A percentile compares a stretch with the other conserved stretches of the same genome.
Evolutionary conservation across 495 filamentous ascomycete genomes (phyloP).

Genomic region (Lepidopterella palustris): DNA sequence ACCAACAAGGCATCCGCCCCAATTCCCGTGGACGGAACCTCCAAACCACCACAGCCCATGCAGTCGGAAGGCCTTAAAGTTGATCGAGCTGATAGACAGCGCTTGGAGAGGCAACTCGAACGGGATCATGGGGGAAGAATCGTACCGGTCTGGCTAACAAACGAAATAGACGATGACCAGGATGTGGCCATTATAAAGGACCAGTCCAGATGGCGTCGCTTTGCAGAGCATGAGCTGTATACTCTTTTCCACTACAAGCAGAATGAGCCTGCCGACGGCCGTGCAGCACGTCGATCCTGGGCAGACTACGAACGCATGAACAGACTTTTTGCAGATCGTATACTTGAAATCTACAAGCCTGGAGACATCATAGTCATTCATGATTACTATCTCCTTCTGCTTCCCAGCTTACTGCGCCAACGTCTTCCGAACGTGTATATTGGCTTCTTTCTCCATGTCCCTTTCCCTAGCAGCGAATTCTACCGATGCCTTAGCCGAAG

Average conservation of each 20-base stretch:
- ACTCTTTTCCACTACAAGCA: constrained; percentile 90
- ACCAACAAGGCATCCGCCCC: constrained; percentile 64
- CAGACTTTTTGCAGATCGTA: constrained; percentile 77
- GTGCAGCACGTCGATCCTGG: constrained; percentile 75
- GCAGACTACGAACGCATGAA: constrained; percentile 84
- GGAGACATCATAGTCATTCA: constrained; percentile 88
- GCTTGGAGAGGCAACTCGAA: constrained; percentile 61
- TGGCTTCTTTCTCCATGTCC: constrained; percentile 85
- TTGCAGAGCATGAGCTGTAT: constrained; percentile 83
- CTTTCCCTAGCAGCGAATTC: constrained; percentile 92
- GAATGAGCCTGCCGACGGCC: constrained; percentile 78
- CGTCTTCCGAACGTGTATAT: constrained; percentile 77
- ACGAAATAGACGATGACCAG: constrained; percentile 55
- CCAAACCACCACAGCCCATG: constrained; percentile 47
- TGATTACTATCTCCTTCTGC: constrained; percentile 82
- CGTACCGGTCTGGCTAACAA: constrained; percentile 77
- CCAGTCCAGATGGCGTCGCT: constrained; percentile 75
- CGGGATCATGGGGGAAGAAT: constrained; percentile 64
- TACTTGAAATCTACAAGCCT: constrained; percentile 75
- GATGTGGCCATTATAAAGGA: constrained; percentile 65
- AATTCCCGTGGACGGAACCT: constrained; percentile 57
- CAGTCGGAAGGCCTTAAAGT: constrained; percentile 60
- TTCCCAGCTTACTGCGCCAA: constrained; percentile 79
- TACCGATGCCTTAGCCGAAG: constrained; percentile 75
- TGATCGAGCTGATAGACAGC: constrained; percentile 55